phyloP scores from a whole-genome alignment of 148 eudicot species.

The Rhododendron ferrugineum region DNA sequence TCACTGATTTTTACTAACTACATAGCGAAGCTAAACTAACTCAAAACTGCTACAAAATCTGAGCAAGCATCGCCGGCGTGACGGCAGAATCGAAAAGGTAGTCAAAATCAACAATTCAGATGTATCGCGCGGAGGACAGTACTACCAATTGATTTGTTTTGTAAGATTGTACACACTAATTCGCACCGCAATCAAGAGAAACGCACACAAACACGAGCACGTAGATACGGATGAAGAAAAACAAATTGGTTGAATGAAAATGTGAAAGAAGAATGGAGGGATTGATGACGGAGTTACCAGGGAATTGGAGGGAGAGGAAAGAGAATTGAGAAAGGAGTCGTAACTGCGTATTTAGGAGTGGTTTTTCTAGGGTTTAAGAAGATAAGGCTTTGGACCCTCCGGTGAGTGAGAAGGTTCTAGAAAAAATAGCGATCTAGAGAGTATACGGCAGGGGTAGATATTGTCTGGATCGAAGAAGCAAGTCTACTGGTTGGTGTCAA shows the following conservation, averaged over 20 bases:
- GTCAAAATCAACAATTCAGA: not conserved
- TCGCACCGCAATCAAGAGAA: not conserved
- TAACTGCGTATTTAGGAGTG: not conserved
- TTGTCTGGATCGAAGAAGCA: too few species aligned
- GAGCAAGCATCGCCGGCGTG: not conserved
- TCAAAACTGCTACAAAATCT: not conserved
- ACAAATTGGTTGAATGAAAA: not conserved
- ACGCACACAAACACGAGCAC: not conserved
- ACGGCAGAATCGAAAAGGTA: not conserved
- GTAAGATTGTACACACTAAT: not conserved
- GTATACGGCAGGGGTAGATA: too few species aligned
- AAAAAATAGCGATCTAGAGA: not conserved
- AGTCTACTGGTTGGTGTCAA: too few species aligned
- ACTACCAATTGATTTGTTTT: not conserved
- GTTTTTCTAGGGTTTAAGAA: conserved; percentile 8
- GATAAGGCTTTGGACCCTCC: conserved; percentile 6
- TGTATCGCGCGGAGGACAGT: not conserved
- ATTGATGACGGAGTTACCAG: not conserved
- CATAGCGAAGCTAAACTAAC: not conserved
- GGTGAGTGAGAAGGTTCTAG: conserved; percentile 12
- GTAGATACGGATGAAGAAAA: not conserved
- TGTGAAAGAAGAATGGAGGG: not conserved
- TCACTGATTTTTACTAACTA: not conserved
- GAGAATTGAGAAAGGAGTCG: not conserved
- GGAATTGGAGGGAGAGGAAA: not conserved